Percentiles rank a stretch among this genome's conserved stretches.
These are phyloP conservation scores for Lecanoromycetidae sp. DNA, from an alignment of 2,329 filamentous ascomycete species.

Conservation along the genomic window DNA sequence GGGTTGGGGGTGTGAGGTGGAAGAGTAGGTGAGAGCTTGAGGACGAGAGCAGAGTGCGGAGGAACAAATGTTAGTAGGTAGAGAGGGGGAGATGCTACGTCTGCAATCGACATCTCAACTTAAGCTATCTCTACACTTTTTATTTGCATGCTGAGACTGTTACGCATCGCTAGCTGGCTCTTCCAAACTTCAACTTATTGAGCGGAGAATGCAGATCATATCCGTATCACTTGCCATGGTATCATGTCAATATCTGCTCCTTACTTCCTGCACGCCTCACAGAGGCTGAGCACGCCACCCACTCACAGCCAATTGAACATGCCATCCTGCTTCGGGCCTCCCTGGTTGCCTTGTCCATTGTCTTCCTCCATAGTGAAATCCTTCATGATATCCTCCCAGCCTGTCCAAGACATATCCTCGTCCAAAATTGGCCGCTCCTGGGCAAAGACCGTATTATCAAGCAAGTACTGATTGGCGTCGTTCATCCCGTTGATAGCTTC, in stretches of 20 bases:
- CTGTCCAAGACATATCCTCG: slow-evolving; percentile 23
- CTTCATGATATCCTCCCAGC: slow-evolving; percentile 27
- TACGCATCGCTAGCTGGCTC: too few relatives aligned
- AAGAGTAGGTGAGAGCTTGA: too few relatives aligned
- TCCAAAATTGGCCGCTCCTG: slow-evolving; percentile 19
- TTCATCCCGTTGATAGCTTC: not conserved
- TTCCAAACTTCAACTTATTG: too few relatives aligned
- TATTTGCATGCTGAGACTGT: too few relatives aligned
- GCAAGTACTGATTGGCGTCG: slow-evolving; percentile 14
- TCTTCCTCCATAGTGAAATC: slow-evolving; percentile 20
- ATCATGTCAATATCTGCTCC: not conserved
- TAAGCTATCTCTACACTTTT: too few relatives aligned
- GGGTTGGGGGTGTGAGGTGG: too few relatives aligned
- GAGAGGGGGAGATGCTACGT: too few relatives aligned
- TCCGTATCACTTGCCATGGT: too few relatives aligned
- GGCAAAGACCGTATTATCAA: slow-evolving; percentile 1
- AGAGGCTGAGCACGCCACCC: not conserved
- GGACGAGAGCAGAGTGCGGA: too few relatives aligned
- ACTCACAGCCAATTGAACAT: slow-evolving; percentile 16
- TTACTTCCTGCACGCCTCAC: not conserved
- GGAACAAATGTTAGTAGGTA: too few relatives aligned
- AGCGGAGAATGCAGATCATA: too few relatives aligned
- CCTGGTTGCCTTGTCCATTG: not conserved
- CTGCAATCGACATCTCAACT: too few relatives aligned
- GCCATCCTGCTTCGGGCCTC: slow-evolving; percentile 7